These are phyloP conservation scores for Bipolaris oryzae DNA, from an alignment of 2,329 filamentous ascomycete genomes.

Conservation along the genomic window DNA sequence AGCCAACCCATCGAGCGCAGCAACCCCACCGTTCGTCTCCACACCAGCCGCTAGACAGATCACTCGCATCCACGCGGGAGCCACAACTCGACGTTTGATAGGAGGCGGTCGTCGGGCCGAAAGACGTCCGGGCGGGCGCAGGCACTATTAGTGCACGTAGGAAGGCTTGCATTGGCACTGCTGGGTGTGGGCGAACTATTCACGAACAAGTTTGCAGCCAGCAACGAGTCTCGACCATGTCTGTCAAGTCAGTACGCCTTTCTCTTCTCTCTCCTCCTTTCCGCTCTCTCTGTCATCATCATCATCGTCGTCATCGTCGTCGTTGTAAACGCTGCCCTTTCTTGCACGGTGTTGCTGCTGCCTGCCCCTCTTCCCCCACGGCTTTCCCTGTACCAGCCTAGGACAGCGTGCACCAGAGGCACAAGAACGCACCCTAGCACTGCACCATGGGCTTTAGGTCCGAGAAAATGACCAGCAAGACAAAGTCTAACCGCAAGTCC, in stretches of 20 bases:
- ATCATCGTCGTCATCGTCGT: too few species aligned
- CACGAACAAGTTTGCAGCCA: slow-evolving; percentile 27
- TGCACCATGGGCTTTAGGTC: slow-evolving; percentile 12
- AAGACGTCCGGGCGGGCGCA: slow-evolving; percentile 21
- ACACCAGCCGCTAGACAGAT: slow-evolving; percentile 26
- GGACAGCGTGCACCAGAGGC: not conserved
- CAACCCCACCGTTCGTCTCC: slow-evolving; percentile 26
- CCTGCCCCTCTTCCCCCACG: slow-evolving; percentile 18
- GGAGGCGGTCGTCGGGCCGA: slow-evolving; percentile 28
- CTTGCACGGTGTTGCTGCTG: not conserved
- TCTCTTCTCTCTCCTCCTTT: slow-evolving; percentile 4
- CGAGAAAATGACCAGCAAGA: slow-evolving; percentile 30
- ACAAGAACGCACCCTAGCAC: not conserved
- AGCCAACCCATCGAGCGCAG: slow-evolving; percentile 2
- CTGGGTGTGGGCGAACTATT: slow-evolving; percentile 26
- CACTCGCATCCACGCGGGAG: slow-evolving; percentile 30
- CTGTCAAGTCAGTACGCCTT: slow-evolving; percentile 48
- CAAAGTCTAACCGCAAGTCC: slow-evolving; percentile 44
- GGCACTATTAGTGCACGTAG: slow-evolving; percentile 15
- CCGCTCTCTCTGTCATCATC: slow-evolving; percentile 7
- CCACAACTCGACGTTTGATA: slow-evolving; percentile 28
- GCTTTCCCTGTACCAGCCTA: slow-evolving; percentile 9
- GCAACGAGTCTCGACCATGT: slow-evolving; percentile 38
- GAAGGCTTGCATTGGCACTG: slow-evolving; percentile 30
- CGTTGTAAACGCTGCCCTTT: slow-evolving; percentile 6